Percentiles rank a stretch among this genome's conserved stretches.
phyloP scores from a whole-genome alignment of 495 filamentous ascomycete genomes.

The Neurospora sp. region DNA sequence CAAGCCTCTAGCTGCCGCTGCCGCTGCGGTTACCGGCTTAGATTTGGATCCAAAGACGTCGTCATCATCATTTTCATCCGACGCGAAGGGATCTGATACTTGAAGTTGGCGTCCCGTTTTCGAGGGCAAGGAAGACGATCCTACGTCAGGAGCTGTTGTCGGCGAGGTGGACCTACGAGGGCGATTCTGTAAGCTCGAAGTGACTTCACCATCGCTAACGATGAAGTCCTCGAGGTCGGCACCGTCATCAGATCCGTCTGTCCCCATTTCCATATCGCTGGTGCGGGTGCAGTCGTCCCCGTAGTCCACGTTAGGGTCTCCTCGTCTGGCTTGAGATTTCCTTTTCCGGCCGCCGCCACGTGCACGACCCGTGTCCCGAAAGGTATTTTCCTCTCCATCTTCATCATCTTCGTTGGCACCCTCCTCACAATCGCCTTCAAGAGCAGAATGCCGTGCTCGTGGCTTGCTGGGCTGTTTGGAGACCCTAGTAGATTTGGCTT shows the following conservation, averaged over 20 bases:
- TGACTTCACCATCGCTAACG: constrained; percentile 31
- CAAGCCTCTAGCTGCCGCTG: not conserved
- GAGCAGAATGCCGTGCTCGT: not conserved
- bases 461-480: constrained; percentile 1
- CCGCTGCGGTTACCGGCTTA: not conserved
- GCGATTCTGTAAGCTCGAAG: constrained; percentile 24
- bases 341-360: constrained; percentile 4
- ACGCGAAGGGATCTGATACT: not conserved
- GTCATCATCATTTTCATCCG: not conserved
- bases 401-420: constrained; percentile 3
- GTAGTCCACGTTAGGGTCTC: constrained; percentile 31
- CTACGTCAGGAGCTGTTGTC: constrained; percentile 9
- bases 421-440: constrained; percentile 6
- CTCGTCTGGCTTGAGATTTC: constrained; percentile 9
- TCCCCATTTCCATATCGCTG: constrained; percentile 31
- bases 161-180: constrained; percentile 19
- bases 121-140: constrained; percentile 8
- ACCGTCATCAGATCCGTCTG: constrained; percentile 37
- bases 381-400: constrained; percentile 8
- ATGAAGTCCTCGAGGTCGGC: constrained; percentile 36
- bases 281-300: constrained; percentile 41
- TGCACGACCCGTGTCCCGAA: not conserved
- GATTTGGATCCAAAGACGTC: not conserved
- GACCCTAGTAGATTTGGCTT: constrained; percentile 2
- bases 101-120: not conserved